Evolutionary conservation across 805 yeast species (phyloP).

Genomic region (Saccharomycopsis babjevae): DNA sequence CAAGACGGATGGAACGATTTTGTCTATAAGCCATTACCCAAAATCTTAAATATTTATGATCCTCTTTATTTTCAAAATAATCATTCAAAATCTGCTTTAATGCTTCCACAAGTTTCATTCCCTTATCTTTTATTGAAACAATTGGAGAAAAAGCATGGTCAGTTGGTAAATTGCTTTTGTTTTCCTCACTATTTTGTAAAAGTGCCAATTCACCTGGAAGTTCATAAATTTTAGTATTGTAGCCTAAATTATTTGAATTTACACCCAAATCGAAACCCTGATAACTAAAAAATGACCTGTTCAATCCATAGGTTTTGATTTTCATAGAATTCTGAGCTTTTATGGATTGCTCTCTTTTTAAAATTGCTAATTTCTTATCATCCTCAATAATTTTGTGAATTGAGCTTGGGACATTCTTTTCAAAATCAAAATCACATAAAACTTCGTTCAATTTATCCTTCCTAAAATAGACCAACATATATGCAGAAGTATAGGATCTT

Average conservation of each 20-base stretch:
- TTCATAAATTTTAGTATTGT: constrained; percentile 19
- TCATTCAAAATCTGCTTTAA: not conserved
- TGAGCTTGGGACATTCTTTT: constrained; percentile 54
- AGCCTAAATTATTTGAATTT: constrained; percentile 34
- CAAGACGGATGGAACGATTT: constrained; percentile 63
- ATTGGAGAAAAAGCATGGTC: not conserved
- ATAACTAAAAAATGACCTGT: constrained; percentile 43
- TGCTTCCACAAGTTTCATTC: not conserved
- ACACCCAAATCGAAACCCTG: constrained; percentile 73
- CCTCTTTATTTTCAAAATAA: not conserved
- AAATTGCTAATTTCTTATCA: constrained; percentile 50
- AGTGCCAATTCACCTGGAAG: constrained; percentile 12
- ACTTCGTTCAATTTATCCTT: constrained; percentile 47
- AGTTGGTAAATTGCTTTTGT: not conserved
- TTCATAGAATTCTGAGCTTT: constrained; percentile 60
- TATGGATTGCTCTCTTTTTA: constrained; percentile 47
- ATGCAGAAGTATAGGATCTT: constrained; percentile 86
- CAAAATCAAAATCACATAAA: constrained; percentile 42
- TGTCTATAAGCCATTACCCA: constrained; percentile 60
- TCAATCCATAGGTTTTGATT: constrained; percentile 44
- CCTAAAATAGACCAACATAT: constrained; percentile 89
- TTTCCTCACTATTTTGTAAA: not conserved
- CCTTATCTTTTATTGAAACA: not conserved
- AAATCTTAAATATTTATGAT: constrained; percentile 34
- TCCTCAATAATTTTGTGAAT: constrained; percentile 53